Evolutionary conservation across 2,329 filamentous ascomycete genomes (phyloP), one percentile per base, ranked within the genome.

Genomic region (Alternaria metachromatica): DNA sequence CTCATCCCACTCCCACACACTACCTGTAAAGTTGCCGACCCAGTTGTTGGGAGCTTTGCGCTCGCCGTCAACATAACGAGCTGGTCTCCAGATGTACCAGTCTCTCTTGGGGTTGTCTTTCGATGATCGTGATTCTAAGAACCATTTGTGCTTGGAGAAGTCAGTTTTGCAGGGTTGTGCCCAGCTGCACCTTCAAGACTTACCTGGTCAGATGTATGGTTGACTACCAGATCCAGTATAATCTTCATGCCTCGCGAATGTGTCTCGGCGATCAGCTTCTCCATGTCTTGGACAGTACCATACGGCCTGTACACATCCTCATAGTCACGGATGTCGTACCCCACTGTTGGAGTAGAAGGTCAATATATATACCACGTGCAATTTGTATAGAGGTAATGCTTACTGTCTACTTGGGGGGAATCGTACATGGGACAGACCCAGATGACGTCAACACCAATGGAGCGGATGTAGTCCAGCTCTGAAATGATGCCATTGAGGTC

Each of bases 11-110:
- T 89, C 83, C 91, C 90, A 93, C 0, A 86, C 84, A 63, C 83
- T 87, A 57, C 86, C 86, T n/a, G 77, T 78, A 88, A 91, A 80
- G 84, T 88, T 82, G 79, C 86, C 68, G 80, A 85, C 90, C 85
- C 91, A 94, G 79, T 94, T 94, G 69, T 92, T 94, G 0, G 92
- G 92, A 0, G 91, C 89, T 56, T 89, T 84, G 1, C 89, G 86
- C 25, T 85, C 85, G 4, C 90, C 91, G 26, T 88, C 80, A 15
- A 80, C 73, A 55, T 77, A 81, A 51, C 78, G 82, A 1, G 83
- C 80, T 1, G 83, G 81, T 3, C 74, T 74, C 86, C 86, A 88
- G 70, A 87, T 83, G 67, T 87, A 87, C 85, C 86, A 88, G 60
- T 87, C 83, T 30, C 84, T 77, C 63, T 86, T 87, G 0, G 80